Base-by-base conservation (phyloP, 768 basidiomycete genomes). In the Russula virescens region DNA sequence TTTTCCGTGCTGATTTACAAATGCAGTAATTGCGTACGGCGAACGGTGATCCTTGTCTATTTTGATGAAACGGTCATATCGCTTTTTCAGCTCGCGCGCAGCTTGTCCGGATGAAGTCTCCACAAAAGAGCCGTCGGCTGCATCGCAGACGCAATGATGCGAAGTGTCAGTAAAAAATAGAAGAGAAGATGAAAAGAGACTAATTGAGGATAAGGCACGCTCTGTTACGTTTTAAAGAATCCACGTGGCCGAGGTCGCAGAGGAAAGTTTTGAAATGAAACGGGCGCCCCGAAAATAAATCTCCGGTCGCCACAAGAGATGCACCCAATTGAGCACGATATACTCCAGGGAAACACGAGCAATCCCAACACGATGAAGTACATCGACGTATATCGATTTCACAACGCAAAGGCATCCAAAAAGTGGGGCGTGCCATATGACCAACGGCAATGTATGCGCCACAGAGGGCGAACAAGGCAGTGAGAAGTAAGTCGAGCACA, bases 1-100 rank as follows among this genome's bases (percentile, higher is more conserved):
- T 69, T 84, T 85, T 57, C 91, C 91, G 73, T 89, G 84, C 70
- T 91, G 88, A 70, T 89, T 91, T 52, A 88, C 80, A 68, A 89
- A 85, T 9, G 86, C 85, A n/a, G 89, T 91, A 68, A 91, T 89
- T 43, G 84, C 84, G 70, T 86, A 93, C 2, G 91, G 90, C 14
- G 89, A 91, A 34, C 87, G 83, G 13, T 85, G 78, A 63, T 83
- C 78, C 68, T 81, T 79, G 18, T 83, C 80, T 34, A 92, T 87
- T 14, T 89, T 86, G 40, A 84, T 72, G 47, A 80, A 75, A 54
- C 84, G 81, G 71, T 94, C 91, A 69, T 87, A 89, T 31, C 82
- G 79, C 68, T 80, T 79, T 79, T 93, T 94, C 58, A 93, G 77
- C 68, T 89, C 88, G 45, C 83, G 82, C 14, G 90, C 90, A 31